phyloP scores from a whole-genome alignment of 2,329 filamentous ascomycete species.

The Lojkania enalia region DNA sequence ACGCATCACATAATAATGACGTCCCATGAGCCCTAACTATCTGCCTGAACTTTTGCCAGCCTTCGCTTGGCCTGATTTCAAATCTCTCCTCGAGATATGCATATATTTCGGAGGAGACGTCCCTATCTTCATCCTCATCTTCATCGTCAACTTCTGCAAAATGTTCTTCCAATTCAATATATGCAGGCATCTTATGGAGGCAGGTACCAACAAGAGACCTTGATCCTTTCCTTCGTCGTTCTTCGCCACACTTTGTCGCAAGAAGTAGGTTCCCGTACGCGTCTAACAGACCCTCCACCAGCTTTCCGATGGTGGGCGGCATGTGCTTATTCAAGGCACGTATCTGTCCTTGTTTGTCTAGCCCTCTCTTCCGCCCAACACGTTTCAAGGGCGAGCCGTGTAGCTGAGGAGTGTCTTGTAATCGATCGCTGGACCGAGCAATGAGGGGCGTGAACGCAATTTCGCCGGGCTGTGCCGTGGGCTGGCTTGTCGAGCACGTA shows the following conservation, averaged over 20 bases:
- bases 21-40: slow-evolving; percentile 49
- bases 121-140: slow-evolving; percentile 36
- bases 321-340: slow-evolving; percentile 25
- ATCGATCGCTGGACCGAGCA: slow-evolving; percentile 28
- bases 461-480: slow-evolving; percentile 20
- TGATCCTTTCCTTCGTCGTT: slow-evolving; percentile 37
- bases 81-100: slow-evolving; percentile 44
- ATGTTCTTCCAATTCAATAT: slow-evolving; percentile 46
- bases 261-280: slow-evolving; percentile 42
- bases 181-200: slow-evolving; percentile 45
- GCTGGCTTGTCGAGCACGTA: slow-evolving; percentile 19
- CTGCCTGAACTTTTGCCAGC: slow-evolving; percentile 46
- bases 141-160: slow-evolving; percentile 38
- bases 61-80: slow-evolving; percentile 35
- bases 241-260: slow-evolving; percentile 26
- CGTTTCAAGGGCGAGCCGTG: slow-evolving; percentile 33
- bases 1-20: slow-evolving; percentile 41
- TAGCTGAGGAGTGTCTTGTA: slow-evolving; percentile 35
- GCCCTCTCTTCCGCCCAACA: slow-evolving; percentile 3
- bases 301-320: slow-evolving; percentile 30
- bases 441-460: slow-evolving; percentile 43
- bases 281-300: slow-evolving; percentile 35
- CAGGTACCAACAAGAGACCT: slow-evolving; percentile 45
- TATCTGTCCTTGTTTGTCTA: slow-evolving; percentile 21
- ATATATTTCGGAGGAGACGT: slow-evolving; percentile 45